phyloP scores from a whole-genome alignment of 2,329 filamentous ascomycete genomes.

The Penicillium vulpinum region DNA sequence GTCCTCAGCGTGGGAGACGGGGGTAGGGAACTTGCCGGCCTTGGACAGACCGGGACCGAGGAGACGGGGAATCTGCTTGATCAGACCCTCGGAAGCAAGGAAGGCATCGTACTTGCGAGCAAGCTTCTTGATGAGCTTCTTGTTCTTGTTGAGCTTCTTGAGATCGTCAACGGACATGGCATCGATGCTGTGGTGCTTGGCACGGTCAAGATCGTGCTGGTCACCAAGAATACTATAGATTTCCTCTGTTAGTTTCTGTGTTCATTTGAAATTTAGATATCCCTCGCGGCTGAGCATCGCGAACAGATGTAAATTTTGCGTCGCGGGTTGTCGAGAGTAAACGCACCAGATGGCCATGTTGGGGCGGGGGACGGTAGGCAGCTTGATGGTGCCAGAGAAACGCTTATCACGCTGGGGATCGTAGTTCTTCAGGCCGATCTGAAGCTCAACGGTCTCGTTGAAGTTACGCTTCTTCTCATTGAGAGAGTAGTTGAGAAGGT shows the following conservation, averaged over 20 bases:
- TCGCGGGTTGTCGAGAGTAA: conserved; percentile 1
- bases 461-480: conserved; percentile 99
- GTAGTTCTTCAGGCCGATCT: conserved; percentile 98
- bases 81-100: conserved; percentile 92
- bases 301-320: not conserved
- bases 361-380: conserved; percentile 86
- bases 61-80: conserved; percentile 99
- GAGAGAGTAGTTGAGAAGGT: conserved; percentile 91
- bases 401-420: conserved; percentile 99
- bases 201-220: conserved; percentile 99
- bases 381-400: conserved; percentile 99
- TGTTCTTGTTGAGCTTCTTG: conserved; percentile 99
- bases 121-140: conserved; percentile 99
- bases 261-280: not conserved
- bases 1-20: conserved; percentile 95
- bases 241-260: not conserved
- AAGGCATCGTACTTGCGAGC: conserved; percentile 99
- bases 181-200: conserved; percentile 98
- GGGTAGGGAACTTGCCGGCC: conserved; percentile 99
- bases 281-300: not conserved
- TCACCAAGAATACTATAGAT: conserved; percentile 73
- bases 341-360: conserved; percentile 80
- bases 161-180: conserved; percentile 98
- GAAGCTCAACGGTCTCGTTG: conserved; percentile 79
- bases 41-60: conserved; percentile 97